Percentiles rank a stretch among this genome's conserved stretches.
phyloP scores from a whole-genome alignment of 2,329 filamentous ascomycete species.

The Sclerotinia borealis region DNA sequence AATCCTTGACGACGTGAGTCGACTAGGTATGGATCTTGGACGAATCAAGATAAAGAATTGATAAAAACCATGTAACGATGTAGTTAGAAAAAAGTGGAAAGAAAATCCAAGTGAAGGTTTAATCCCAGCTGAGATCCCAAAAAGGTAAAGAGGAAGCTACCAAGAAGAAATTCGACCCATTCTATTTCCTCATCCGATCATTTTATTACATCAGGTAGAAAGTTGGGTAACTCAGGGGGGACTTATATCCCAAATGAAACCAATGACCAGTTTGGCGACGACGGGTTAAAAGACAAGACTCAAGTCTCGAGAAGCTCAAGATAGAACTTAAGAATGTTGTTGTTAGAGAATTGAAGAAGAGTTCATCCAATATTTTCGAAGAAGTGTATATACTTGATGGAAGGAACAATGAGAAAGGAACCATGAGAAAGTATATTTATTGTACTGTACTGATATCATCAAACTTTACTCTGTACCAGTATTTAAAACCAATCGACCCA shows the following conservation, averaged over 20 bases:
- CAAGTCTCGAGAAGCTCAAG: too few relatives aligned
- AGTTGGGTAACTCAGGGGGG: too few relatives aligned
- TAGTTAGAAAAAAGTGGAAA: too few relatives aligned
- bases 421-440: too few relatives aligned
- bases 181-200: slow-evolving; percentile 2
- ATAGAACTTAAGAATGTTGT: too few relatives aligned
- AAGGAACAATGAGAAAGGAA: too few relatives aligned
- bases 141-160: neutral
- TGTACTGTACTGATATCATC: too few relatives aligned
- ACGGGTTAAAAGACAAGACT: neutral
- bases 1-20: neutral
- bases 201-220: too few relatives aligned
- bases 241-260: neutral
- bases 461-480: too few relatives aligned
- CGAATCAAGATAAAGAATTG: neutral
- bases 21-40: neutral
- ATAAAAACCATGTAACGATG: neutral
- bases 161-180: neutral
- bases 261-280: neutral
- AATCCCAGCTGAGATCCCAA: too few relatives aligned
- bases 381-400: neutral
- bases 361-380: neutral
- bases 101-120: neutral
- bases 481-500: neutral
- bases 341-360: too few relatives aligned